These are phyloP conservation scores for Citrus cavaleriei DNA, from an alignment of 345 rosid genomes.

Conservation along the genomic window DNA sequence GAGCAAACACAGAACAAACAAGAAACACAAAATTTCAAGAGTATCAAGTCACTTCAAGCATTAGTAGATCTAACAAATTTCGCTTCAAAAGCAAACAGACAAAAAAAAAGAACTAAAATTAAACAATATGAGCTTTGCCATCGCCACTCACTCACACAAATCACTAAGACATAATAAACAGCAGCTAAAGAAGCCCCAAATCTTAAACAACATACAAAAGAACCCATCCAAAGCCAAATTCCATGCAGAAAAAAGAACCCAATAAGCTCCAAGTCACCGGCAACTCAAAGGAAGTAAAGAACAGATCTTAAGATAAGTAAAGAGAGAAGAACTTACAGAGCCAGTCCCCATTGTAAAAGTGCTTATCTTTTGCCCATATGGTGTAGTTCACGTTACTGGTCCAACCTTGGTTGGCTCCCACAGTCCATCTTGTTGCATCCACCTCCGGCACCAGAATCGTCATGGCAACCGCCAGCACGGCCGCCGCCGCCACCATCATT, in stretches of 20 bases:
- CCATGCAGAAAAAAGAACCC: background rate
- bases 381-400: constrained; percentile 68
- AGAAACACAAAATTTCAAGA: background rate
- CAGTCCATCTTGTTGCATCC: constrained; percentile 56
- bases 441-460: constrained; percentile 39
- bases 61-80: constrained; percentile 27
- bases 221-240: constrained; percentile 26
- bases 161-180: background rate
- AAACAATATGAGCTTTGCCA: background rate
- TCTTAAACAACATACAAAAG: background rate
- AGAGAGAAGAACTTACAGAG: constrained; percentile 52
- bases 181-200: background rate
- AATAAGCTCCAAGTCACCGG: background rate
- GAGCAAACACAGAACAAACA: background rate
- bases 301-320: constrained; percentile 32
- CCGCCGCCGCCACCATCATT: constrained; percentile 25
- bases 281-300: background rate
- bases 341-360: constrained; percentile 92
- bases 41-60: constrained; percentile 3
- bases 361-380: constrained; percentile 73
- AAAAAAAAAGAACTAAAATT: background rate
- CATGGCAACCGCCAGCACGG: constrained; percentile 29
- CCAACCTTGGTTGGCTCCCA: constrained; percentile 68
- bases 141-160: background rate
- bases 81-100: background rate